phyloP scores from a whole-genome alignment of 2,329 filamentous ascomycete species.

The Phyllosticta paracitricarpa region DNA sequence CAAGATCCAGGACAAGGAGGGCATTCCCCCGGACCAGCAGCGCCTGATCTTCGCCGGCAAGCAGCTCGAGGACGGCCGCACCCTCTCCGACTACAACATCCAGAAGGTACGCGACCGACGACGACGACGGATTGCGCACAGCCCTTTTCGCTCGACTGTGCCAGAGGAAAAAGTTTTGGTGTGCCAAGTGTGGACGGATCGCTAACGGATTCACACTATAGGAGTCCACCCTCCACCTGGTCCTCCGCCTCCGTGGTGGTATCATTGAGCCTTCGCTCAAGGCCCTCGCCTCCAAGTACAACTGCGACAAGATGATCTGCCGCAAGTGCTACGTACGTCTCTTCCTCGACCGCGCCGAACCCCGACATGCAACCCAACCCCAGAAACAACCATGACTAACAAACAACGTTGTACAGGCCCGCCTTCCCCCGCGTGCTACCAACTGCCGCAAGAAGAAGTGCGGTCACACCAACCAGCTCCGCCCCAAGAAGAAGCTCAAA shows the following conservation, averaged over 20 bases:
- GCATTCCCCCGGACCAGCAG: conserved; percentile 96
- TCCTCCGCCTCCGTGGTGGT: conserved; percentile 97
- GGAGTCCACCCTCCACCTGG: conserved; percentile 97
- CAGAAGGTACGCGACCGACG: conserved; percentile 68
- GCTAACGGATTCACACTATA: conserved; percentile 29
- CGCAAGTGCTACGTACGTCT: conserved; percentile 97
- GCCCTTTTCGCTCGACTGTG: neutral
- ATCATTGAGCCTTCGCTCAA: conserved; percentile 97
- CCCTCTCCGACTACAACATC: conserved; percentile 97
- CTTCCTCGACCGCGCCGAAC: neutral
- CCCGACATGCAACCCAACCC: neutral
- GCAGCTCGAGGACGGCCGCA: conserved; percentile 97
- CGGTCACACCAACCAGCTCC: conserved; percentile 99
- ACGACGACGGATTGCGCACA: neutral
- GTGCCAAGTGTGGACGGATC: neutral
- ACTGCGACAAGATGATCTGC: conserved; percentile 99
- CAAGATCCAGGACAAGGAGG: conserved; percentile 99
- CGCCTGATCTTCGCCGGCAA: conserved; percentile 98
- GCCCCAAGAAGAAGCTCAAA: conserved; percentile 99
- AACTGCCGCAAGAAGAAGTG: conserved; percentile 99
- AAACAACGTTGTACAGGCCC: conserved; percentile 39
- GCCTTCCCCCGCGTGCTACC: conserved; percentile 94
- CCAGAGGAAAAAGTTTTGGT: neutral
- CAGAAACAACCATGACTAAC: neutral
- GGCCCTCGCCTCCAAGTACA: conserved; percentile 97